Base-by-base conservation (phyloP, 179 eudicot species). In the Pouteria campechiana region DNA sequence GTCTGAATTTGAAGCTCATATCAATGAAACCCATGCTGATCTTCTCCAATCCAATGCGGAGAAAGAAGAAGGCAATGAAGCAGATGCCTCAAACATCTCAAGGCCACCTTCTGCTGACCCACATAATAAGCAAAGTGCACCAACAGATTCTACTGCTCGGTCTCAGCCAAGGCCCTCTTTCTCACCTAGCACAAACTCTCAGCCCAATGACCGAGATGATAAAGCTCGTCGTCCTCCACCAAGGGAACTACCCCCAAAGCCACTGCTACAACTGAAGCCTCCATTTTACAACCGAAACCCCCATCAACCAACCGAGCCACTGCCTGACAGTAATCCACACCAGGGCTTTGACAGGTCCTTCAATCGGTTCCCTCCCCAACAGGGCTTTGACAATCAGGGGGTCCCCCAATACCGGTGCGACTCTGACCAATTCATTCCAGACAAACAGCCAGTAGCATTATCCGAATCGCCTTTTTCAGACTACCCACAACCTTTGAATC, bases 1-100 rank as follows among this genome's bases (percentile, higher is more conserved):
- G 69, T 12, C 64, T 8, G 99, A 87, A 3, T 87, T 92, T 50
- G 96, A 82, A 52, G 58, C 81, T 38, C 99, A 92, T 46, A 69
- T 87, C 13, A 61, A 69, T 25, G 50, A 49, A 32, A 73, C 4
- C 51, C 99, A 92, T 35, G 61, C 73, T 3, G 76, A 87, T 59
- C 75, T 87, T 27, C 77, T 87, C 55, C 77, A 60, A 9, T 74
- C 81, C 15, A 71, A 70, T 41, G 35, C 54, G 47, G 65, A 57
- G 60, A 82, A 60, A 49, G 77, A 73, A 55, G 86, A 65, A 10
- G 70, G 25, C 20, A 70, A 72, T 31, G 92, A 79, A 29, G 70
- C 80, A 1, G 90, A 90, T 36, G 69, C 50, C 25, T 58, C 62
- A 31, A 65, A 65, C 34, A 41, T 59, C 36, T 74, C 71, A 63